phyloP scores from a whole-genome alignment of 176 grass and related monocot species.

The Zea luxurians region DNA sequence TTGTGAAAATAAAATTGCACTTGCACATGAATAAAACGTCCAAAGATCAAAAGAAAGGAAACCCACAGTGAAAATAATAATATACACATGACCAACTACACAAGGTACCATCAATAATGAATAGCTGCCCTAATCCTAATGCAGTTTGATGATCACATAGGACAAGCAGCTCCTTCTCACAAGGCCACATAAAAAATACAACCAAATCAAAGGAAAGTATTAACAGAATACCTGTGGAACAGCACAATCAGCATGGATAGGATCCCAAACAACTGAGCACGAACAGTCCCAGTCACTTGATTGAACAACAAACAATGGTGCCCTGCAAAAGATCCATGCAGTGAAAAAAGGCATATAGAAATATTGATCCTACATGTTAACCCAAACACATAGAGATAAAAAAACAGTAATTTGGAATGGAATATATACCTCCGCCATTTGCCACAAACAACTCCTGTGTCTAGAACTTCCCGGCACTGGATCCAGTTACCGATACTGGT shows the following conservation, averaged over 20 bases:
- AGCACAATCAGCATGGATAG: slow-evolving; percentile 77
- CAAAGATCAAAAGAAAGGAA: slow-evolving; percentile 1
- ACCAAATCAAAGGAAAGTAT: slow-evolving; percentile 10
- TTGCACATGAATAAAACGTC: slow-evolving; percentile 24
- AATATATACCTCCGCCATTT: slow-evolving; percentile 73
- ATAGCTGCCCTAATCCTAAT: slow-evolving; percentile 6
- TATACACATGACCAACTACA: slow-evolving; percentile 14
- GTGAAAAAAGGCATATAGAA: slow-evolving; percentile 21
- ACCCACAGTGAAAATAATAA: slow-evolving; percentile 10
- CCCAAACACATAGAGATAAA: neutral
- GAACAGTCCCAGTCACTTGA: slow-evolving; percentile 75
- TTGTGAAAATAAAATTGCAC: slow-evolving; percentile 19
- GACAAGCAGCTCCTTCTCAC: slow-evolving; percentile 13
- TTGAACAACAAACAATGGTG: slow-evolving; percentile 63
- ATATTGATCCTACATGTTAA: neutral
- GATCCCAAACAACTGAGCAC: slow-evolving; percentile 68
- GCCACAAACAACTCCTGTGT: slow-evolving; percentile 55
- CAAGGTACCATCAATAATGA: slow-evolving; percentile 17
- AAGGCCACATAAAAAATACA: slow-evolving; percentile 2
- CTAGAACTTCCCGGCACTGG: slow-evolving; percentile 56
- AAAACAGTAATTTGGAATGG: neutral
- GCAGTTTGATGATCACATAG: slow-evolving; percentile 1
- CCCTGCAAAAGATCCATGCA: slow-evolving; percentile 43
- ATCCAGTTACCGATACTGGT: slow-evolving; percentile 58
- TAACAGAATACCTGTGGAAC: slow-evolving; percentile 63